Percentiles rank a stretch among this genome's conserved stretches.
Conservation (phyloP, 441 rosid species). For the Croton laevigatus region DNA sequence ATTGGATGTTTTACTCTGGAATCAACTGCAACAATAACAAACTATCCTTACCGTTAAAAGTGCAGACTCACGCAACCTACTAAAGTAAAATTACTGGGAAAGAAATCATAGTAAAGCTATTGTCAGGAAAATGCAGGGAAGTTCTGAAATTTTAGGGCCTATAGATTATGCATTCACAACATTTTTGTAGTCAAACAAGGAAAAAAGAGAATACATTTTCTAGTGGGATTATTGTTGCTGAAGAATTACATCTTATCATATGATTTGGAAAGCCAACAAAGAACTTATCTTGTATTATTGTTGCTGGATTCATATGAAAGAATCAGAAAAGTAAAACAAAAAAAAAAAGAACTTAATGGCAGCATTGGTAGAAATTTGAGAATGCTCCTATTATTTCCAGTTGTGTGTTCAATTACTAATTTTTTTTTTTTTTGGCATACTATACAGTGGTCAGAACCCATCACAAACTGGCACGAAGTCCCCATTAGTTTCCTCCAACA, state of each 20-base stretch:
- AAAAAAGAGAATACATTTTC: background rate
- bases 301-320: background rate
- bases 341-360: background rate
- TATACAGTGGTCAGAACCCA: background rate
- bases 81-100: background rate
- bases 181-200: background rate
- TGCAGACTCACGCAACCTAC: background rate
- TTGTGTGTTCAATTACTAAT: background rate
- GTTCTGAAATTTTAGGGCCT: background rate
- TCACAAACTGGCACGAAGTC: no score
- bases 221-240: background rate
- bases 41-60: background rate
- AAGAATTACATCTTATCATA: background rate
- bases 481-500: no score
- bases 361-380: no score
- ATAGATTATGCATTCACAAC: background rate
- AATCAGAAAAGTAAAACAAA: background rate
- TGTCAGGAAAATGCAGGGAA: background rate
- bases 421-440: background rate
- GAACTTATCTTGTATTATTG: background rate
- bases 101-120: background rate
- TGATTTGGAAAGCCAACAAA: background rate
- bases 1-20: background rate
- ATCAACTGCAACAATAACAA: background rate
- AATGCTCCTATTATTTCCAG: no score